These are phyloP conservation scores for Oryza glaberrima DNA, from an alignment of 176 grass and related monocot species.

Conservation along the genomic window DNA sequence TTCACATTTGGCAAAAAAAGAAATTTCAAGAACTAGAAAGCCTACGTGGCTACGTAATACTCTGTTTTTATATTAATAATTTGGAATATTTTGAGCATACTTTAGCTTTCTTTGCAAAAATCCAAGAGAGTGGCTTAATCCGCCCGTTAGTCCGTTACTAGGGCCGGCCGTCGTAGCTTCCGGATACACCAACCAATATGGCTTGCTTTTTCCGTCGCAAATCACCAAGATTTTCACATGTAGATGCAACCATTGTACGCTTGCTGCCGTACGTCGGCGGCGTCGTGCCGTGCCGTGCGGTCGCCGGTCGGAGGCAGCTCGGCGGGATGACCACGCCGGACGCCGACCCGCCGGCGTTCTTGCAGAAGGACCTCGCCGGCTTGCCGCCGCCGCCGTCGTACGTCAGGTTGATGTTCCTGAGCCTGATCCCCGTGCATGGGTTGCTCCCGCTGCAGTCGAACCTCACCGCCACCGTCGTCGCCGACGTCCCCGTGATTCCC, in stretches of 20 bases:
- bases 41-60: too few species aligned
- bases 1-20: too few species aligned
- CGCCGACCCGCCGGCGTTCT: constrained; percentile 42
- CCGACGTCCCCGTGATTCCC: constrained; percentile 54
- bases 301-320: constrained; percentile 50
- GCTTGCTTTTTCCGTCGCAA: neutral
- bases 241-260: neutral
- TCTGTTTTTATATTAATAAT: too few species aligned
- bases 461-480: constrained; percentile 52
- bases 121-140: too few species aligned
- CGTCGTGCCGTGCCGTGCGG: too few species aligned
- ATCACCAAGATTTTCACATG: neutral
- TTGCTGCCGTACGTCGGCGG: too few species aligned
- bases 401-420: constrained; percentile 51
- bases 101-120: too few species aligned
- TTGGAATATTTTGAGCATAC: too few species aligned
- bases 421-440: constrained; percentile 51
- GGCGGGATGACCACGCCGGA: constrained; percentile 47
- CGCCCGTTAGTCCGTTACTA: too few species aligned
- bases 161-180: neutral
- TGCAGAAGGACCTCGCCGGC: constrained; percentile 49
- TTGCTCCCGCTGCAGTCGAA: constrained; percentile 67
- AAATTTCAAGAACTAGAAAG: too few species aligned
- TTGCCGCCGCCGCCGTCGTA: constrained; percentile 23
- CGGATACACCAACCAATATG: neutral